Conservation (phyloP, 1,284 basidiomycete genomes). For the Ustilago shanxiensis region DNA sequence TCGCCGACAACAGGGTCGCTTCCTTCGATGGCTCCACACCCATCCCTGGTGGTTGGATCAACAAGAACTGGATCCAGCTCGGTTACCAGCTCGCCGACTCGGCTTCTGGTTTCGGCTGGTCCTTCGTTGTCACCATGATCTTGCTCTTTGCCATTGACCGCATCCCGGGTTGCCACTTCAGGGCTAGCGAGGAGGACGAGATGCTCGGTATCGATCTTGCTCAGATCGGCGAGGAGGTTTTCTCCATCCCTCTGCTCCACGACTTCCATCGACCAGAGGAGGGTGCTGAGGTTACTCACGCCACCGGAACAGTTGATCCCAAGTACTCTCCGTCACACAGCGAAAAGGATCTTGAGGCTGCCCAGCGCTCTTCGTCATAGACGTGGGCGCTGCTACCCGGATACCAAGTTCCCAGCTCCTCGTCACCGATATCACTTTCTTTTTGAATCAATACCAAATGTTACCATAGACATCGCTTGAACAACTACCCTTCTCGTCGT, state of each 20-base stretch:
- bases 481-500: no score
- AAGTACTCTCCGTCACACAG: slow-evolving; percentile 41
- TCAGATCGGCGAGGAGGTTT: slow-evolving; percentile 83
- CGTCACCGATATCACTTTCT: slow-evolving; percentile 4
- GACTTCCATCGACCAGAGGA: slow-evolving; percentile 35
- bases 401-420: not conserved
- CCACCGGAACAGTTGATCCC: slow-evolving; percentile 5
- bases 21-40: slow-evolving; percentile 76
- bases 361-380: slow-evolving; percentile 4
- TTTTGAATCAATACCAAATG: slow-evolving; percentile 4
- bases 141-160: slow-evolving; percentile 93
- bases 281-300: slow-evolving; percentile 33
- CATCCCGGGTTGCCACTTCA: slow-evolving; percentile 86
- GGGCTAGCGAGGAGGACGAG: slow-evolving; percentile 84
- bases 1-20: slow-evolving; percentile 87
- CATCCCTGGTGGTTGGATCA: slow-evolving; percentile 87
- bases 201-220: slow-evolving; percentile 92
- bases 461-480: not conserved
- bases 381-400: no score
- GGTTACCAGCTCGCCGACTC: slow-evolving; percentile 90
- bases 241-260: slow-evolving; percentile 28
- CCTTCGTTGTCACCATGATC: slow-evolving; percentile 73
- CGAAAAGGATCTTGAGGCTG: slow-evolving; percentile 43
- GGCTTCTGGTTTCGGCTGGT: slow-evolving; percentile 66
- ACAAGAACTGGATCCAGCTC: slow-evolving; percentile 79